A percentile compares a stretch with the other conserved stretches of the same genome.
Evolutionary conservation across 2,329 filamentous ascomycete species (phyloP).

Genomic region (Penicillium aurantiogriseum): DNA sequence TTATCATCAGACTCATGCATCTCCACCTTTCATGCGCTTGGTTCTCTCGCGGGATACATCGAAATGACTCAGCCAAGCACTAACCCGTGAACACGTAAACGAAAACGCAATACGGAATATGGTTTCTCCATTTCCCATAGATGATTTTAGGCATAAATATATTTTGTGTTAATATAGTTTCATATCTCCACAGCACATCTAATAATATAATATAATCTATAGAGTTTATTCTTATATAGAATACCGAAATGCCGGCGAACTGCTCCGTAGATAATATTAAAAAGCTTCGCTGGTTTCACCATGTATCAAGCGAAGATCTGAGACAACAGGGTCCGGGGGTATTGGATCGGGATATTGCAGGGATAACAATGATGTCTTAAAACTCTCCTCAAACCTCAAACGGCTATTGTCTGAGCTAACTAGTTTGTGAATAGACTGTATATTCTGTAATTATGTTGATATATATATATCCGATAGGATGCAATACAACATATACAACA

Average conservation of each 20-base stretch:
- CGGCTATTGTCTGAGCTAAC: not conserved
- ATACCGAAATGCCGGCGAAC: not conserved
- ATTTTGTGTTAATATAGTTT: not conserved
- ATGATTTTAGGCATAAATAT: too few relatives aligned
- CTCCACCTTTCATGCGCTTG: not conserved
- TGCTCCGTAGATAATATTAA: not conserved
- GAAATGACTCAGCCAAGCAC: not conserved
- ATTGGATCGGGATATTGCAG: slow-evolving; percentile 1
- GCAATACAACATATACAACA: not conserved
- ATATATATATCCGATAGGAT: not conserved
- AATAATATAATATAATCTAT: not conserved
- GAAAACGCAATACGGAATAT: not conserved
- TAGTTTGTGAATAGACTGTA: not conserved
- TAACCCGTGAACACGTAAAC: too few relatives aligned
- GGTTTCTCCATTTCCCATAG: not conserved
- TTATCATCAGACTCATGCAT: not conserved
- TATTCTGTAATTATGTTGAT: not conserved
- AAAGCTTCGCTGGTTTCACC: slow-evolving; percentile 1
- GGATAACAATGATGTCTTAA: not conserved
- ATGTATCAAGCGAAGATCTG: not conserved
- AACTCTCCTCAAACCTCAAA: not conserved
- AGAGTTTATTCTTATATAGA: not conserved
- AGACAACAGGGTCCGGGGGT: not conserved
- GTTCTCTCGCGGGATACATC: not conserved
- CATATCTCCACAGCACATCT: slow-evolving; percentile 1